Base-by-base conservation (phyloP, 108 stramenopile species). In the Ochromonas danica region DNA sequence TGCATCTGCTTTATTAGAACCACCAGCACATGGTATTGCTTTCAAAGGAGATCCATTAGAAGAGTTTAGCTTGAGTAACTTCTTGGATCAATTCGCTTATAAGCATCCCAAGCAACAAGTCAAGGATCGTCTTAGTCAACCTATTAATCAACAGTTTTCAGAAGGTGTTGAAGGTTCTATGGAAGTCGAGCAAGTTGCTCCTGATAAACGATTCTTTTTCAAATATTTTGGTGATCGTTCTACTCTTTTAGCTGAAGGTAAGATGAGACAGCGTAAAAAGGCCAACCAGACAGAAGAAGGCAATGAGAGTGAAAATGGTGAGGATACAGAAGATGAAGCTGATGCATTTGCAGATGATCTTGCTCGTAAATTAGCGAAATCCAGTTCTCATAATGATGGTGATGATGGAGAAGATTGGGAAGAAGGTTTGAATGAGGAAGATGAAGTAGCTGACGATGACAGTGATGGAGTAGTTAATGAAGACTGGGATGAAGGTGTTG, bases 11-110 rank as follows among this genome's bases (percentile, higher is more conserved):
- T 71, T 94, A 43, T 40, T 90, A 51, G 61, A 42, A 0, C 28
- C 62, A 39, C 42, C 40, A 62, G 62, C n/a, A 42, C 61, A 82
- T 6, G 10, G 79, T 0, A 89, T 96, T 63, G 61, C 80, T 10
- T 99, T 96, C 85, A 78, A 62, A 61, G 97, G 97, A 33, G 97
- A 99, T 83, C 98, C 97, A 14, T 85, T 97, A 33, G 85, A 86
- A 77, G 98, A 99, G 81, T 97, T 99, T 81, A 87, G 88, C 6
- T 79, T 96, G 42, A 85, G 87, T 17, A 88, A 95, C 0, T 99
- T 99, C 79, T 88, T 99, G 51, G 94, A 99, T 81, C 92, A 96
- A 81, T 95, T 99, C 87, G 96, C 95, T n/a, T 98, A 94, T 83
- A 89, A 93, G n/a, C 96, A 98, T 80, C 97, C 97, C 10, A 97